Evolutionary conservation across 2,329 filamentous ascomycete genomes (phyloP).

Genomic region (Ceratocystis eucalypticola): DNA sequence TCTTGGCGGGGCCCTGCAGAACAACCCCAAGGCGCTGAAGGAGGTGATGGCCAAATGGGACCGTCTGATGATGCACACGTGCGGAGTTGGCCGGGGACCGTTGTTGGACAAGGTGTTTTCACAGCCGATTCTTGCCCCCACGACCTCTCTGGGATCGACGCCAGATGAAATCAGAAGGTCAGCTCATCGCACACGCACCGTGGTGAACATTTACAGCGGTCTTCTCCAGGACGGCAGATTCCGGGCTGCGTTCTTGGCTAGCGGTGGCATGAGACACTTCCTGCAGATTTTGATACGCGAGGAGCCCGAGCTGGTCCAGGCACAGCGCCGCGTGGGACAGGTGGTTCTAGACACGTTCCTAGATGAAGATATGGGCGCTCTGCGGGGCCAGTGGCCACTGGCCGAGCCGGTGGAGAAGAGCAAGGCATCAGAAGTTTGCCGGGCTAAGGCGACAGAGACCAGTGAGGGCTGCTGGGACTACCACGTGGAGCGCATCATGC

Average conservation of each 20-base stretch:
- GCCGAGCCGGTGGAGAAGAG: slow-evolving; percentile 26
- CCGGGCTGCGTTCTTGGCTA: slow-evolving; percentile 40
- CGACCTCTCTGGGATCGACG: neutral
- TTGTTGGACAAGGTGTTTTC: slow-evolving; percentile 12
- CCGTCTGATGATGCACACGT: slow-evolving; percentile 29
- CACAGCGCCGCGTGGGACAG: slow-evolving; percentile 42
- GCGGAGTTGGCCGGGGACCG: slow-evolving; percentile 24
- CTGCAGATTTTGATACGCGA: slow-evolving; percentile 35
- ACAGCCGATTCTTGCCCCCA: neutral
- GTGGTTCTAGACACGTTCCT: slow-evolving; percentile 52
- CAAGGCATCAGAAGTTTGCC: slow-evolving; percentile 25
- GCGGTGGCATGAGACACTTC: slow-evolving; percentile 40
- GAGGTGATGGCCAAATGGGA: slow-evolving; percentile 39
- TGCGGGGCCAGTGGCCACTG: slow-evolving; percentile 42
- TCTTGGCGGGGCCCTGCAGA: slow-evolving; percentile 45
- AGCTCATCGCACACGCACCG: slow-evolving; percentile 26
- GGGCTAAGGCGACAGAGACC: slow-evolving; percentile 23
- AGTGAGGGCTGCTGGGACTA: slow-evolving; percentile 47
- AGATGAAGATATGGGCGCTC: slow-evolving; percentile 50
- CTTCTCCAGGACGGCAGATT: slow-evolving; percentile 42
- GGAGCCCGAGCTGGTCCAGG: slow-evolving; percentile 32
- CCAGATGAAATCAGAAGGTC: slow-evolving; percentile 22
- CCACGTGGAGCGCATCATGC: slow-evolving; percentile 32
- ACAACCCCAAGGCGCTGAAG: slow-evolving; percentile 48
- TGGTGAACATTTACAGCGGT: slow-evolving; percentile 40